Conservation (phyloP, 345 rosid species). For the Eucalyptus guilfoylei region DNA sequence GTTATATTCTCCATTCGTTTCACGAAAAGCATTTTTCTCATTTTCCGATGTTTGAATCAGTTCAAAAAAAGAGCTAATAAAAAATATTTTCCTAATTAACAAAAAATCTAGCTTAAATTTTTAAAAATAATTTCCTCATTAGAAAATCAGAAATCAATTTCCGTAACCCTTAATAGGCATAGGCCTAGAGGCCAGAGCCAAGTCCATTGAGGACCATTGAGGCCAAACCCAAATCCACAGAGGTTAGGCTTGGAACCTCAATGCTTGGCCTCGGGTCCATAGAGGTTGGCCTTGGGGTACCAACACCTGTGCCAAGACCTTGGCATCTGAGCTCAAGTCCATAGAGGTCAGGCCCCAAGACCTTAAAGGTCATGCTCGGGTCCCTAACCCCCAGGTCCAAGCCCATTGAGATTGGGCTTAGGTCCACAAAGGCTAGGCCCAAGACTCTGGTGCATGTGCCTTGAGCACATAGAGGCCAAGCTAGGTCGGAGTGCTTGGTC, state of each 20-base stretch:
- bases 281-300: background rate
- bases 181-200: background rate
- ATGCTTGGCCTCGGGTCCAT: background rate
- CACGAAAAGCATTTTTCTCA: too few relatives aligned
- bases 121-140: background rate
- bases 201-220: background rate
- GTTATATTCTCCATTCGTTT: too few relatives aligned
- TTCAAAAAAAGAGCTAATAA: background rate
- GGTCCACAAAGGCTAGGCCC: background rate
- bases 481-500: background rate
- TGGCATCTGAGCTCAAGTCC: accelerated
- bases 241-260: accelerated
- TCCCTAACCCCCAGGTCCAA: background rate
- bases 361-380: too few relatives aligned
- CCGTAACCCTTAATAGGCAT: accelerated
- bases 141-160: background rate
- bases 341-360: background rate
- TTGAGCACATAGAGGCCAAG: background rate
- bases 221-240: background rate
- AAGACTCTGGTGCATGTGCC: background rate
- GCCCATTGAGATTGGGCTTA: background rate
- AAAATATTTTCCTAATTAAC: background rate
- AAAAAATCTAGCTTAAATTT: background rate
- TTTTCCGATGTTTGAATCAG: accelerated
- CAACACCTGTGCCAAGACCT: accelerated